phyloP scores from a whole-genome alignment of 139 green algal genomes.

The Chara braunii region DNA sequence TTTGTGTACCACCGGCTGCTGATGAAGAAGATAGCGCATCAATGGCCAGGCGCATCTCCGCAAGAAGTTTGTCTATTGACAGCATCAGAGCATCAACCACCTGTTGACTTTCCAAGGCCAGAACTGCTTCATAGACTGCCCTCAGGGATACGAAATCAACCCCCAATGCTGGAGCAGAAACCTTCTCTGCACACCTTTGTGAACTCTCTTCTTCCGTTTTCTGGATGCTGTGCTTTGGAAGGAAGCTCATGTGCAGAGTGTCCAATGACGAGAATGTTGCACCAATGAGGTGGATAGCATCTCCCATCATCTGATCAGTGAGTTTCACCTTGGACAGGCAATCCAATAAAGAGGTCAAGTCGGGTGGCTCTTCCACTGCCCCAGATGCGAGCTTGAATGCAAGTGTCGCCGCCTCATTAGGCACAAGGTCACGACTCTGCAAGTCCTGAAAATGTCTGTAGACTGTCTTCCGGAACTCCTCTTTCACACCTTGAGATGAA shows the following conservation, averaged over 20 bases:
- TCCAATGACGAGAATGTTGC: neutral
- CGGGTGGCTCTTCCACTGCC: slow-evolving; percentile 24
- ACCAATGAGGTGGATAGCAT: neutral
- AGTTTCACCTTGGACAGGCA: neutral
- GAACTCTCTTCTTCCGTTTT: neutral
- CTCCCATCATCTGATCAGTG: neutral
- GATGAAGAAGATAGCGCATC: neutral
- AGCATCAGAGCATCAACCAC: neutral
- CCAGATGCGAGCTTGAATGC: slow-evolving; percentile 51
- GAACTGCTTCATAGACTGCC: neutral
- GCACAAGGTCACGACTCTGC: slow-evolving; percentile 31
- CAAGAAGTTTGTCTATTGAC: slow-evolving; percentile 5
- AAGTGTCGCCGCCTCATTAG: slow-evolving; percentile 51
- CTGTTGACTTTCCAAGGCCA: neutral
- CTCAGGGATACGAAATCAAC: neutral
- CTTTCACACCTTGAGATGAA: too few relatives aligned
- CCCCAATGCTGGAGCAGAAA: neutral
- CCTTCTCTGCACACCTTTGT: neutral
- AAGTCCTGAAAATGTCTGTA: slow-evolving; percentile 23
- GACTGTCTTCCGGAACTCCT: too few relatives aligned
- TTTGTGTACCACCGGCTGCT: neutral
- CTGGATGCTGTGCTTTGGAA: neutral
- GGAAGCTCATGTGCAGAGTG: neutral
- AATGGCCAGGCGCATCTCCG: neutral
- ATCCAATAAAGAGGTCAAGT: slow-evolving; percentile 12